phyloP scores from a whole-genome alignment of 768 basidiomycete species.

The Podaxis sp. region DNA sequence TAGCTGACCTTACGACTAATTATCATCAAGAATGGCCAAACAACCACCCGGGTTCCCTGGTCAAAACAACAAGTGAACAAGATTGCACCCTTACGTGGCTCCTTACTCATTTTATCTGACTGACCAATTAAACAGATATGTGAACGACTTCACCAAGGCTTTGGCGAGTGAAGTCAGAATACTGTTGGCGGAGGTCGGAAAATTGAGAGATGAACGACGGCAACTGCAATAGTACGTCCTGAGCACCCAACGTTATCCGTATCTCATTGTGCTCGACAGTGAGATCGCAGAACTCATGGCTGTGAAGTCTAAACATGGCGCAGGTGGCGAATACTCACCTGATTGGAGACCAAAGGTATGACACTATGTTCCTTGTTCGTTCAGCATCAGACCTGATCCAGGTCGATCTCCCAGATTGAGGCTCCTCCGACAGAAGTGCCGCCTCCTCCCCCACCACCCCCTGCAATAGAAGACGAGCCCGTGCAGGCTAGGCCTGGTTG shows the following conservation, averaged over 20 bases:
- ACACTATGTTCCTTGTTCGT: slow-evolving; percentile 6
- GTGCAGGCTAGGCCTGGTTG: slow-evolving; percentile 66
- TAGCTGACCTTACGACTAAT: background rate
- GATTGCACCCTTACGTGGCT: background rate
- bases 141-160: slow-evolving; percentile 84
- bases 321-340: slow-evolving; percentile 75
- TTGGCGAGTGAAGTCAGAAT: slow-evolving; percentile 78
- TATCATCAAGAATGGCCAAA: slow-evolving; percentile 3
- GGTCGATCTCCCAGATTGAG: slow-evolving; percentile 24
- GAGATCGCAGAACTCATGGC: slow-evolving; percentile 86
- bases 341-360: slow-evolving; percentile 69
- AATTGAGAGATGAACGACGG: slow-evolving; percentile 73
- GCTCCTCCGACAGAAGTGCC: slow-evolving; percentile 37
- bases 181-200: slow-evolving; percentile 77
- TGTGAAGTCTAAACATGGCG: slow-evolving; percentile 78
- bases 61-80: slow-evolving; percentile 1
- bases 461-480: slow-evolving; percentile 45
- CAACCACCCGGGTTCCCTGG: slow-evolving; percentile 7
- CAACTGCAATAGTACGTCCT: slow-evolving; percentile 72
- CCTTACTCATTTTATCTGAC: background rate
- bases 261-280: slow-evolving; percentile 33
- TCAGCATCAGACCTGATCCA: slow-evolving; percentile 3
- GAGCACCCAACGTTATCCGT: background rate
- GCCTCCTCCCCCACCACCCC: slow-evolving; percentile 39
- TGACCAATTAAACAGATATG: slow-evolving; percentile 18